Conservation (phyloP, 2,329 filamentous ascomycete genomes). For the Neonectria magnoliae region DNA sequence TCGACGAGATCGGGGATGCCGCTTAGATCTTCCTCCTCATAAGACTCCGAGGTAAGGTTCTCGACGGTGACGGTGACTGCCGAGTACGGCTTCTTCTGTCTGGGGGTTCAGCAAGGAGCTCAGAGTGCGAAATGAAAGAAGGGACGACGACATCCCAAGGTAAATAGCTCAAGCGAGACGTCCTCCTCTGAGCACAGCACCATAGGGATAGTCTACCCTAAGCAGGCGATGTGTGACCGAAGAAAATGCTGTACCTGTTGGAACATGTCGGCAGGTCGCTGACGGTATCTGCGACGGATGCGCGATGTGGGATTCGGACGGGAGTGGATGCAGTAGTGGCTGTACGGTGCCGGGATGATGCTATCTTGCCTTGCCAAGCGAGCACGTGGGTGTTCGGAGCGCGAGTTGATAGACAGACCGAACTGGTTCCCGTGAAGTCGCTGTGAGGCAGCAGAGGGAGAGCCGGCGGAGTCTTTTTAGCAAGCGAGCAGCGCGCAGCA, state of each 20-base stretch:
- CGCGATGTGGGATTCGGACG: background rate
- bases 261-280: constrained; percentile 40
- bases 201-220: background rate
- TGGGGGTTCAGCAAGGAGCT: background rate
- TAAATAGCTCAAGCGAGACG: constrained; percentile 31
- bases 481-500: background rate
- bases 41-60: constrained; percentile 86
- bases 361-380: constrained; percentile 30
- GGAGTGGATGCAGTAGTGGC: constrained; percentile 4
- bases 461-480: background rate
- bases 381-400: constrained; percentile 15
- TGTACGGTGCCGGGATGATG: constrained; percentile 22
- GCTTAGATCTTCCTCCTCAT: constrained; percentile 89
- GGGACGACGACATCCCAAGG: background rate
- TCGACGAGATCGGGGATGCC: constrained; percentile 95
- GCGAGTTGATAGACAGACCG: constrained; percentile 16
- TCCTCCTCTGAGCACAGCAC: background rate
- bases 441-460: background rate
- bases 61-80: constrained; percentile 94
- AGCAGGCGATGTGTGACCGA: background rate
- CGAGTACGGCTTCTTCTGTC: constrained; percentile 80
- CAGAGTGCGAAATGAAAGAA: background rate
- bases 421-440: background rate
- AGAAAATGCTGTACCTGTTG: constrained; percentile 39
- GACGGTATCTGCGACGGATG: background rate